Percentiles rank a stretch among this genome's conserved stretches.
Conservation (phyloP, 2,329 filamentous ascomycete species). For the Ceratocystis papillata region DNA sequence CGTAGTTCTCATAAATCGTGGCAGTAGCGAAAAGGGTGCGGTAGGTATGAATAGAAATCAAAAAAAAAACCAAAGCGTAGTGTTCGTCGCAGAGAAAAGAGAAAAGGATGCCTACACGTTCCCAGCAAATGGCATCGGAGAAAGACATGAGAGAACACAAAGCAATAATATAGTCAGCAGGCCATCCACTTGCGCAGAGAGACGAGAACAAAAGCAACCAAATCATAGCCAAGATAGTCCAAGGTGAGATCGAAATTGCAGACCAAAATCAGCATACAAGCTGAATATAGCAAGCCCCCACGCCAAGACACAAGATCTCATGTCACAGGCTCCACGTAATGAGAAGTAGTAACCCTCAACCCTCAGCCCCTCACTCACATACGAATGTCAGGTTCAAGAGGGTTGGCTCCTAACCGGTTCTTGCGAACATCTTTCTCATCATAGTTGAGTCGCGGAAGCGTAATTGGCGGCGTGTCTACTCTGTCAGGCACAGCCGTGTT, state of each 20-base stretch:
- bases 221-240: neutral
- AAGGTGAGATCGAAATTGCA: neutral
- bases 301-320: neutral
- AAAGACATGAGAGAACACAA: neutral
- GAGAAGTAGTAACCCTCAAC: neutral
- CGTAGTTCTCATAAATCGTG: conserved; percentile 21
- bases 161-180: neutral
- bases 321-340: neutral
- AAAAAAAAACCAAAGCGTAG: neutral
- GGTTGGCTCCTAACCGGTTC: conserved; percentile 4
- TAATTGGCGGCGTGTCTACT: conserved; percentile 7
- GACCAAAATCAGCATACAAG: neutral
- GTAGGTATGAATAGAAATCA: conserved; percentile 9
- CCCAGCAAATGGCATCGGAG: neutral
- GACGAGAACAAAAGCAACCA: neutral
- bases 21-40: conserved; percentile 11
- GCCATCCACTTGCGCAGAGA: neutral
- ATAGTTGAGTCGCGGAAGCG: conserved; percentile 14
- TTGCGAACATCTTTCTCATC: conserved; percentile 16
- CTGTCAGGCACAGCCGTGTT: conserved; percentile 12
- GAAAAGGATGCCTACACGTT: neutral
- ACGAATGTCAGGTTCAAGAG: conserved; percentile 20
- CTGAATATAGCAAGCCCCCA: neutral
- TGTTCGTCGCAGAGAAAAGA: neutral
- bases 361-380: conserved; percentile 15